phyloP scores from a whole-genome alignment of 305 asterid genomes.

The Salvia sclarea region DNA sequence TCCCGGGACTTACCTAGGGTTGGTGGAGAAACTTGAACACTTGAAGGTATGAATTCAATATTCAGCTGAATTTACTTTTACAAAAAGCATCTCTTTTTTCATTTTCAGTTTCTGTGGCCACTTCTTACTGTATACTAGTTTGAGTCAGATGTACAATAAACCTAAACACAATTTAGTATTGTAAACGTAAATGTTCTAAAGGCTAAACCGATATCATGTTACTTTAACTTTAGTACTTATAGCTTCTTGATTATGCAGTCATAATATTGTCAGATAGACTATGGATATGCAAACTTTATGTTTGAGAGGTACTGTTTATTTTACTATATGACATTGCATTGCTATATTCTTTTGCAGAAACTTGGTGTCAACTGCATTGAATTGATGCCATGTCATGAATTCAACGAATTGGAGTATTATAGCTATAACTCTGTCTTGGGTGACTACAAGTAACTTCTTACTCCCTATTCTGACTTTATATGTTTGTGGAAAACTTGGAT shows the following conservation, averaged over 20 bases:
- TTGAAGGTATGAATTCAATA: constrained; percentile 57
- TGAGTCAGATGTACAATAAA: background rate
- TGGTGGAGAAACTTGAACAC: constrained; percentile 92
- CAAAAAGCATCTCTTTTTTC: background rate
- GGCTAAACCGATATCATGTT: background rate
- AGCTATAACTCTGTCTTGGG: constrained; percentile 91
- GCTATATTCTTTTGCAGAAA: constrained; percentile 56
- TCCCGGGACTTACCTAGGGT: constrained; percentile 90
- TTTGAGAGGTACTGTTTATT: constrained; percentile 20
- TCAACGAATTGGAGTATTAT: constrained; percentile 92
- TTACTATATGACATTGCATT: constrained; percentile 27
- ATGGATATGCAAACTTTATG: constrained; percentile 6
- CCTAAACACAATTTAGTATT: background rate
- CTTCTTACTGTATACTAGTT: constrained; percentile 18
- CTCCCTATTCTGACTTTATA: constrained; percentile 28
- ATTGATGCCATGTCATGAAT: constrained; percentile 99
- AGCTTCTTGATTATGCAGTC: constrained; percentile 15
- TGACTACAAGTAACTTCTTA: constrained; percentile 69
- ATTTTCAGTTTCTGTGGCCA: background rate
- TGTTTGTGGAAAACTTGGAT: background rate
- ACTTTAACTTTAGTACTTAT: constrained; percentile 15
- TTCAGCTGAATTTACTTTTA: constrained; percentile 28
- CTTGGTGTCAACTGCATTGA: constrained; percentile 98
- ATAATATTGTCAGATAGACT: constrained; percentile 13
- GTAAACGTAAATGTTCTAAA: constrained; percentile 7